These are phyloP conservation scores for Rusavskia elegans DNA, from an alignment of 495 filamentous ascomycete species.

Conservation along the genomic window DNA sequence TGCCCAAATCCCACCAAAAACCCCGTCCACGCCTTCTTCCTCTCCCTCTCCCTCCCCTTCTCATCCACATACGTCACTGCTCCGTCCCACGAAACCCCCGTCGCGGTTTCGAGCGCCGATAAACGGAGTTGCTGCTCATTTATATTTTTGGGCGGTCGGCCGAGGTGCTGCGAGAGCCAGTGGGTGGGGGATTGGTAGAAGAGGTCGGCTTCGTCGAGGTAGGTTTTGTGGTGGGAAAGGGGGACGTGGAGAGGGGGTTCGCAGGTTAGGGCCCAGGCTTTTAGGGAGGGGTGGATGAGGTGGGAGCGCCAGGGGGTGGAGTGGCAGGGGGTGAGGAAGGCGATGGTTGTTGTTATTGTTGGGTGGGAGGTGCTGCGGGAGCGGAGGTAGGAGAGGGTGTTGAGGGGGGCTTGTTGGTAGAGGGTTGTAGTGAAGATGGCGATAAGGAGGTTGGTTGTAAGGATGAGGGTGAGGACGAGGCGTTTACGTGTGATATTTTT, in stretches of 20 bases:
- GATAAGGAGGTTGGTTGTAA: conserved; percentile 53
- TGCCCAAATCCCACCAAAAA: conserved; percentile 51
- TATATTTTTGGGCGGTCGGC: background rate
- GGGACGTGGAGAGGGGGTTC: conserved; percentile 67
- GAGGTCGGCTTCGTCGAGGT: conserved; percentile 77
- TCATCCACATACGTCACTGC: background rate
- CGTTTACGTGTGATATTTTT: conserved; percentile 3
- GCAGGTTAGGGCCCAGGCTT: conserved; percentile 79
- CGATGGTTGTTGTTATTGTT: conserved; percentile 34
- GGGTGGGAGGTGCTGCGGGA: conserved; percentile 40
- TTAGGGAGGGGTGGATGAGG: conserved; percentile 54
- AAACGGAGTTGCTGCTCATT: background rate
- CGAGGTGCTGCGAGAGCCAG: conserved; percentile 25
- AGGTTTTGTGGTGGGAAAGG: conserved; percentile 37
- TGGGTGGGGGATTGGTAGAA: conserved; percentile 56
- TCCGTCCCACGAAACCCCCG: background rate
- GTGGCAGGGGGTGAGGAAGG: conserved; percentile 96
- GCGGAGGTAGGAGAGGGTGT: conserved; percentile 59
- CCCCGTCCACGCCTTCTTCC: conserved; percentile 35
- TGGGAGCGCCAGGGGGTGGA: conserved; percentile 93
- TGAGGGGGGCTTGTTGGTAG: conserved; percentile 65
- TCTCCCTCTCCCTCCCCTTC: conserved; percentile 11
- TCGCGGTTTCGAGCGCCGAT: background rate
- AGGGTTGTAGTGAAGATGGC: conserved; percentile 56
- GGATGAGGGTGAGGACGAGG: conserved; percentile 36